Base-by-base conservation (phyloP, 2,329 filamentous ascomycete genomes). In the Fusarium bactridioides region DNA sequence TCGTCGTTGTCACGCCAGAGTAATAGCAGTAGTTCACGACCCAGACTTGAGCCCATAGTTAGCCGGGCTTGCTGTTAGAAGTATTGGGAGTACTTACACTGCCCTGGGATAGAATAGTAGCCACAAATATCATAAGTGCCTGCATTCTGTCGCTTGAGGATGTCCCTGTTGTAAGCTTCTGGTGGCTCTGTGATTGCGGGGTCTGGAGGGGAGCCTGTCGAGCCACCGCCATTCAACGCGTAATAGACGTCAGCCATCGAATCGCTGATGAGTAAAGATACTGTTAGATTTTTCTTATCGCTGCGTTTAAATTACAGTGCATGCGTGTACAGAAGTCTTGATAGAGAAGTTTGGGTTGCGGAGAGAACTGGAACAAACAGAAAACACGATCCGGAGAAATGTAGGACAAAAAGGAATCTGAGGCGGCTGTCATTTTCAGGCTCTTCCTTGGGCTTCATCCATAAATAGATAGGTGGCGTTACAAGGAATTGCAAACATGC, bases 251-350 rank as follows among this genome's bases (percentile, higher is more conserved):
- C 21, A 15, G 29, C 53, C 53, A 56, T 56, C 13, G 33, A 3
- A 18, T 11, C 1, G 1, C 9, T 19, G 21, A 25, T 31, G 7
- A 18, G 2, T 25, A 4, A 15, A 33, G 4, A 7, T 19, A 23
- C 16, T 10, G 29, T 9, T 3, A 19, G 12, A 11, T 10, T 12
- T 19, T 19, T 40, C 15, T 12, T 29, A 13, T 33, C 15, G 5
- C 4, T 33, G 8, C 5, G 15, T 50, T 9, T 33, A 4, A 31
- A 10, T 7, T 2, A 23, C 10, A 5, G 10, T 9, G 11, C 4
- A 13, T 13, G 13, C 11, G 31, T 29, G 4, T 19, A 13, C 29
- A 23, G 5, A 51, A 19, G 16, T 19, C 16, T 23, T 12, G 19
- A 51, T 8, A 18, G 15, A 19, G 47, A 16, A 13, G 3, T 13